Evolutionary conservation across 768 basidiomycete genomes (phyloP).

Genomic region (Omphalotus guepiniiformis): DNA sequence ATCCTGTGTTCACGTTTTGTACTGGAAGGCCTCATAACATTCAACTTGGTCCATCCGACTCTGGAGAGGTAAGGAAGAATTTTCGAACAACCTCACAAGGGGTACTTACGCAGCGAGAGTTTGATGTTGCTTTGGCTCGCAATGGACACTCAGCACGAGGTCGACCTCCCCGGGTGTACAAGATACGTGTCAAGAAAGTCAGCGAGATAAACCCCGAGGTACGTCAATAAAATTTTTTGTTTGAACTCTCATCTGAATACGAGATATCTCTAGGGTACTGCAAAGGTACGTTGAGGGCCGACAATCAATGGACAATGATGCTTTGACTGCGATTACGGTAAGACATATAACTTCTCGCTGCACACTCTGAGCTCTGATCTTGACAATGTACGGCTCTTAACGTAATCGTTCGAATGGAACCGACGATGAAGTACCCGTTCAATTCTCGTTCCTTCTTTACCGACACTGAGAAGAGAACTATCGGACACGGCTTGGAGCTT

Average conservation of each 20-base stretch:
- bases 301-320: slow-evolving; percentile 64
- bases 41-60: slow-evolving; percentile 22
- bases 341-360: slow-evolving; percentile 10
- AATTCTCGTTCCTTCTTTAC: slow-evolving; percentile 77
- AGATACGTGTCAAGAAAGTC: slow-evolving; percentile 50
- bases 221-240: slow-evolving; percentile 3
- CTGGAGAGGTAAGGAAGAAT: slow-evolving; percentile 27
- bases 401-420: slow-evolving; percentile 72
- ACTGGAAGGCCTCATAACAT: slow-evolving; percentile 36
- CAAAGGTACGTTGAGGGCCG: slow-evolving; percentile 57
- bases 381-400: slow-evolving; percentile 54
- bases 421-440: slow-evolving; percentile 63
- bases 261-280: slow-evolving; percentile 47
- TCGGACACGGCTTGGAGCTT: slow-evolving; percentile 62
- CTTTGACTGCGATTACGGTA: slow-evolving; percentile 62
- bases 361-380: not conserved
- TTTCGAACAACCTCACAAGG: slow-evolving; percentile 3
- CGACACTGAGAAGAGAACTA: slow-evolving; percentile 40
- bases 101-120: slow-evolving; percentile 13
- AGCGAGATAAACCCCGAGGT: slow-evolving; percentile 52
- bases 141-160: slow-evolving; percentile 27
- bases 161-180: slow-evolving; percentile 46
- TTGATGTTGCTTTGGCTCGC: slow-evolving; percentile 34
- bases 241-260: slow-evolving; percentile 1
- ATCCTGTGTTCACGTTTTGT: too few species aligned